Evolutionary conservation across 2,329 filamentous ascomycete genomes (phyloP), one percentile per base, ranked within the genome.

Genomic region (Calonectria ilicicola): DNA sequence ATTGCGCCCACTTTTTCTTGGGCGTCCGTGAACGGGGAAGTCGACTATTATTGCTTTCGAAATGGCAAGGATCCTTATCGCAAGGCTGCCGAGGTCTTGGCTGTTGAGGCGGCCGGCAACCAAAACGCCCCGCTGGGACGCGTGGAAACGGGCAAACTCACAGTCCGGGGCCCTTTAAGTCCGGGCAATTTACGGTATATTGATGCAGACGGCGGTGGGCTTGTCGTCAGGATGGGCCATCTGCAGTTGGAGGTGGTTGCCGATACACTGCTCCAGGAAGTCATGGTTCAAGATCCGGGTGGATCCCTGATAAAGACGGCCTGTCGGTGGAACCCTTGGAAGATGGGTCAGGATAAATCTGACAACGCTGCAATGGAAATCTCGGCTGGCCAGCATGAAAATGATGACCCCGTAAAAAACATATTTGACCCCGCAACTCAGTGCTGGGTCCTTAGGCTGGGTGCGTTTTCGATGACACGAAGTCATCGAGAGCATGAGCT

Each of bases 1-100:
- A 72, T 73, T 2, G 78, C 78, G n/a, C 78, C 78, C 7, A 74
- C 72, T 1, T 80, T 79, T 21, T 78, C 78, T 9, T 80, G 78
- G 78, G 76, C 78, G 6, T 80, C 78, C 1, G 62, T 79, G 0
- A 65, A 69, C 3, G 78, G 75, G 4, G 78, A 79, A 32, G 40
- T 80, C 5, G 78, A 80, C 47, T 80, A 80, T 32, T 69, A 74
- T 15, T 79, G 78, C 32, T 80, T 79, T 23, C 42, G 77, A 7
- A 77, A 78, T 21, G 72, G 74, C 17, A 74, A 70, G 56, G 38
- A 60, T 23, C 72, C 73, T 1, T 79, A 77, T 17, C 32, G 60
- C 3, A 75, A 53, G n/a, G 44, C 27, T 3, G 51, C 77, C 2
- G 56, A 64, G 2, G 72, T 77, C 12, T 21, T 79, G 5, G 40